These are phyloP conservation scores for Venturia oleaginea DNA, from an alignment of 2,329 filamentous ascomycete species.

Conservation along the genomic window DNA sequence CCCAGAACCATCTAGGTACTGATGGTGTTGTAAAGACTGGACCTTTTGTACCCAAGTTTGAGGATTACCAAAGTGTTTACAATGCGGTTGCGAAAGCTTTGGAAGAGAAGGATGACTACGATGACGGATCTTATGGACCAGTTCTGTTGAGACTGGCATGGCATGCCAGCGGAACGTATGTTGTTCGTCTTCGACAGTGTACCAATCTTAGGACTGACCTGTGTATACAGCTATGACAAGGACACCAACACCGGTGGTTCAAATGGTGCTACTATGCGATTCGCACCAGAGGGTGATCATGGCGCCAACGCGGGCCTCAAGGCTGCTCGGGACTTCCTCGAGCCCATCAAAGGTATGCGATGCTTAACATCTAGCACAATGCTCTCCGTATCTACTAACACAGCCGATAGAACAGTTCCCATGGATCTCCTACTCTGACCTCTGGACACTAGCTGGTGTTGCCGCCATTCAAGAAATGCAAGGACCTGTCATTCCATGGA, in stretches of 20 bases:
- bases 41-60: conserved; percentile 64
- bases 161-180: conserved; percentile 76
- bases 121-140: conserved; percentile 92
- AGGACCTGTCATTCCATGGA: conserved; percentile 78
- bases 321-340: conserved; percentile 81
- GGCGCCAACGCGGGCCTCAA: conserved; percentile 89
- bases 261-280: conserved; percentile 97
- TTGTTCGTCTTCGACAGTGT: conserved; percentile 15
- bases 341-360: conserved; percentile 69
- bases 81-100: conserved; percentile 70
- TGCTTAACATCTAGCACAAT: conserved; percentile 14
- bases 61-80: conserved; percentile 95
- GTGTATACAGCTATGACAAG: conserved; percentile 49
- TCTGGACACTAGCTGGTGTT: conserved; percentile 87
- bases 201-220: conserved; percentile 16
- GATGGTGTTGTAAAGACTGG: conserved; percentile 32
- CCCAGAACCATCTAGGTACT: not conserved
- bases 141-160: conserved; percentile 85
- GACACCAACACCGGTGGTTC: conserved; percentile 81
- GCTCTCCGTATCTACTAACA: conserved; percentile 16
- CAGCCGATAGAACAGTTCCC: conserved; percentile 59
- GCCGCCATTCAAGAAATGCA: conserved; percentile 91
- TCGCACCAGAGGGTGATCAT: conserved; percentile 78
- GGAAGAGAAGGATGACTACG: conserved; percentile 88
- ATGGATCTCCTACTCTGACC: conserved; percentile 93